These are phyloP conservation scores for Sporothrix schenckii DNA, from an alignment of 2,329 filamentous ascomycete species.

Conservation along the genomic window DNA sequence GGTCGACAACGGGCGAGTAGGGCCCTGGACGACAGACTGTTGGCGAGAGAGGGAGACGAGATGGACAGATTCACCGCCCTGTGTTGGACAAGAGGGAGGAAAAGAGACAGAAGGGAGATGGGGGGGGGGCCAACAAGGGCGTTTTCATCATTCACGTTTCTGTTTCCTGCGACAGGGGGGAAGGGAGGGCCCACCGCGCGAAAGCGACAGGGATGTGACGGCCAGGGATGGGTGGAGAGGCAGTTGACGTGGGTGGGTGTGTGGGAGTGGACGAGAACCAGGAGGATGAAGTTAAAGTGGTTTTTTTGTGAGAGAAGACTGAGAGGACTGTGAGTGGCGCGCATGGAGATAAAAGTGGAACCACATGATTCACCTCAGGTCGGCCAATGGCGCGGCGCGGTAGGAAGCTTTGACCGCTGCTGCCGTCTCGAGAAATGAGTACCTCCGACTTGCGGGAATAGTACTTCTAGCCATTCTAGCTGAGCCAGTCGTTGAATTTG, in stretches of 20 bases:
- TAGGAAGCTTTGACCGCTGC: constrained; percentile 25
- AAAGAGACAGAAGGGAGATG: neutral
- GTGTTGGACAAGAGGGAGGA: neutral
- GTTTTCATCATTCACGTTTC: constrained; percentile 20
- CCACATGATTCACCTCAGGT: constrained; percentile 23
- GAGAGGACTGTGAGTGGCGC: constrained; percentile 2
- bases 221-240: constrained; percentile 25
- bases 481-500: neutral
- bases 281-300: constrained; percentile 21
- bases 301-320: neutral
- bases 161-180: constrained; percentile 27
- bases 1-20: constrained; percentile 19
- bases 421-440: constrained; percentile 11
- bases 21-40: constrained; percentile 5
- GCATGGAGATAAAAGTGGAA: constrained; percentile 16
- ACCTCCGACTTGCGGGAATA: constrained; percentile 14
- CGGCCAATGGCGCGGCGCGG: constrained; percentile 24
- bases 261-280: constrained; percentile 12
- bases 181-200: constrained; percentile 26
- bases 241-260: neutral
- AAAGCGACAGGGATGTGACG: constrained; percentile 26
- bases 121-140: constrained; percentile 18
- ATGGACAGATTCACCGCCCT: constrained; percentile 15
- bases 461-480: neutral
- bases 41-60: constrained; percentile 16